Evolutionary conservation across 345 rosid genomes (phyloP), one percentile per base, ranked within the genome.

Genomic region (Eucalyptus microcorys): DNA sequence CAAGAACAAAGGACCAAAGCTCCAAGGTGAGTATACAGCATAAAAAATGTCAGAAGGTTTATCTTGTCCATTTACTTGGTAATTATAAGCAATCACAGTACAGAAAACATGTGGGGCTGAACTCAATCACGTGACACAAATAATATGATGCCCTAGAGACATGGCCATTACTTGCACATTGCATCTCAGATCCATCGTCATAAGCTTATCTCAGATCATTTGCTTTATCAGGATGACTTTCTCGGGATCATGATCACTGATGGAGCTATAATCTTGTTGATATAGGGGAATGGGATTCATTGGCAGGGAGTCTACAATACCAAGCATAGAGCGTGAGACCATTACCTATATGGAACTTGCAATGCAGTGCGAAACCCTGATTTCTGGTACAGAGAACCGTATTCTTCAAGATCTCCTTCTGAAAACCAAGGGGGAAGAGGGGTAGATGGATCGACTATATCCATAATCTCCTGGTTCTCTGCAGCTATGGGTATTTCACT

Each of bases 401-500:
- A 95, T n/a, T 88, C 86, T 40, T 91, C 89, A 50, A 94, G 94
- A 91, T 94, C 95, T 89, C 92, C 92, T 89, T 94, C 95, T 0
- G 92, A 88, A 88, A 93, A 93, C 95, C 96, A 95, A 50, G 93
- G 89, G 3, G 95, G 95, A 50, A 94, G 94, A 87, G 96, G 94
- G 86, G 92, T 89, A 48, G 95, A 92, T 37, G 92, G 89, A 16
- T 93, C 95, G 40, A 91, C 95, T 89, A 94, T 68, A 91, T 93
- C 97, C 96, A 94, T 92, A 88, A 95, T 86, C 93, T 94, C 96
- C 89, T 93, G 93, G 88, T 91, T 92, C 87, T 93, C 95, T 7
- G 91, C 88, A n/a, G 96, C 96, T 40, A 93, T 93, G 32, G 97
- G 96, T 86, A 93, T 89, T 68, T 94, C 96, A 80, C 92, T 92